Evolutionary conservation across 2,329 filamentous ascomycete species (phyloP).

Genomic region (Escovopsis weberi): DNA sequence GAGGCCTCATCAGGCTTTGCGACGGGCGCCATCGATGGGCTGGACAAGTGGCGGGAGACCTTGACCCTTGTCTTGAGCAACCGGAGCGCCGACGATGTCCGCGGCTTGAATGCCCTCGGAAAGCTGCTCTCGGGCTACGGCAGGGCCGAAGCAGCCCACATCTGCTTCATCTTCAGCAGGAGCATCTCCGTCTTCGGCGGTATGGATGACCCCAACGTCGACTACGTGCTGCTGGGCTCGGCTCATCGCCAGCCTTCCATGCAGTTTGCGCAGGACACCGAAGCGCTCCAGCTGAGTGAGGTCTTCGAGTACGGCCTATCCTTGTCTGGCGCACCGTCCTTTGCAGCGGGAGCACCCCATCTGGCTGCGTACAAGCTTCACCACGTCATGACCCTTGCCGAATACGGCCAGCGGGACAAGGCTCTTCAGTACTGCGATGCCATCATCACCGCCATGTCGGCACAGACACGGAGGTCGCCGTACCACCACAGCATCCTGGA

Average conservation of each 20-base stretch:
- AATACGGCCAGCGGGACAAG: conserved; percentile 67
- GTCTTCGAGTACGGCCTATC: conserved; percentile 84
- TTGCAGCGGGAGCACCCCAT: conserved; percentile 54
- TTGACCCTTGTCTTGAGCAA: conserved; percentile 77
- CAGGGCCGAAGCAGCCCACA: conserved; percentile 78
- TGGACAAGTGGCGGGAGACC: conserved; percentile 92
- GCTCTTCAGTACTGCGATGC: conserved; percentile 85
- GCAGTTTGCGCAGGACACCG: conserved; percentile 64
- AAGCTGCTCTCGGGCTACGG: conserved; percentile 74
- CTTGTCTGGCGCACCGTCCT: conserved; percentile 41
- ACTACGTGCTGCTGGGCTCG: conserved; percentile 72
- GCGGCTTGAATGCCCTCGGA: conserved; percentile 66
- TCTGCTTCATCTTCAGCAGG: conserved; percentile 82
- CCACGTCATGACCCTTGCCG: conserved; percentile 70
- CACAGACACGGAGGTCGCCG: conserved; percentile 68
- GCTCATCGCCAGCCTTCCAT: conserved; percentile 59
- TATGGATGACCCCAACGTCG: conserved; percentile 62
- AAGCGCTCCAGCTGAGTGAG: conserved; percentile 87
- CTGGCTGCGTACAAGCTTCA: conserved; percentile 83
- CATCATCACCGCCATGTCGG: conserved; percentile 59
- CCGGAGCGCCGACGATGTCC: conserved; percentile 63
- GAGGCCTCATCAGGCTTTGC: conserved; percentile 43
- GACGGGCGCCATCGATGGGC: conserved; percentile 64
- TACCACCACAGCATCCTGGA: conserved; percentile 74
- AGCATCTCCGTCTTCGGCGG: conserved; percentile 60